Evolutionary conservation across 176 grass and related monocot species (phyloP).

Genomic region (Carex littledalei): DNA sequence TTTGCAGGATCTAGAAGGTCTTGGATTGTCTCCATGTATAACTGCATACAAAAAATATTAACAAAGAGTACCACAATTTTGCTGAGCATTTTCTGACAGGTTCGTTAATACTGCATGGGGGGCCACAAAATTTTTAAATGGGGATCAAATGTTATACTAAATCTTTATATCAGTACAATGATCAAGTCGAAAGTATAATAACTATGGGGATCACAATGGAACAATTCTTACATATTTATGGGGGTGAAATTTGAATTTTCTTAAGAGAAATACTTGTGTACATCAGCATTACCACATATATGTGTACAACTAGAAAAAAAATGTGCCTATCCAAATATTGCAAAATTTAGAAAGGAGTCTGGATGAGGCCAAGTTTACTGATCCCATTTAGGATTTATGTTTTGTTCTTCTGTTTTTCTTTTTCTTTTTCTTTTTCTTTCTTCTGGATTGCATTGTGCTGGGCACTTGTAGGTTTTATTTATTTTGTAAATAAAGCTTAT

Average conservation of each 20-base stretch:
- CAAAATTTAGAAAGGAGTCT: not conserved
- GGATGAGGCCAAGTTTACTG: not conserved
- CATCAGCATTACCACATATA: too few species aligned
- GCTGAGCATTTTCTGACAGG: not conserved
- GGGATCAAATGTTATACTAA: too few species aligned
- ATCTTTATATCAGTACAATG: too few species aligned
- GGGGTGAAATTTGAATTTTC: too few species aligned
- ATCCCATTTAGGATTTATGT: not conserved
- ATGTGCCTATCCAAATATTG: not conserved
- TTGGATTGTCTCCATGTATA: constrained; percentile 99
- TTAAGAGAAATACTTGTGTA: too few species aligned
- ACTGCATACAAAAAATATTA: constrained; percentile 37
- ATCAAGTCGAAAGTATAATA: too few species aligned
- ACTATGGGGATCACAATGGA: too few species aligned
- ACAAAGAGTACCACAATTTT: not conserved
- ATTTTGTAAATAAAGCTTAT: not conserved
- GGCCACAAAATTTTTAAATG: too few species aligned
- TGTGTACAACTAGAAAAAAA: too few species aligned
- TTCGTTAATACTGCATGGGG: not conserved
- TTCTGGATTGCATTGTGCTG: not conserved
- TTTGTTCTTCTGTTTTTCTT: not conserved
- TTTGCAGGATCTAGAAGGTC: constrained; percentile 96
- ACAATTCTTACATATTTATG: too few species aligned
- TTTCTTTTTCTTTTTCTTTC: not conserved
- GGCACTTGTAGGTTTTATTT: not conserved